A percentile compares a stretch with the other conserved stretches of the same genome.
These are phyloP conservation scores for Cystobasidium sp. DNA, from an alignment of 1,284 basidiomycete species.

Conservation along the genomic window DNA sequence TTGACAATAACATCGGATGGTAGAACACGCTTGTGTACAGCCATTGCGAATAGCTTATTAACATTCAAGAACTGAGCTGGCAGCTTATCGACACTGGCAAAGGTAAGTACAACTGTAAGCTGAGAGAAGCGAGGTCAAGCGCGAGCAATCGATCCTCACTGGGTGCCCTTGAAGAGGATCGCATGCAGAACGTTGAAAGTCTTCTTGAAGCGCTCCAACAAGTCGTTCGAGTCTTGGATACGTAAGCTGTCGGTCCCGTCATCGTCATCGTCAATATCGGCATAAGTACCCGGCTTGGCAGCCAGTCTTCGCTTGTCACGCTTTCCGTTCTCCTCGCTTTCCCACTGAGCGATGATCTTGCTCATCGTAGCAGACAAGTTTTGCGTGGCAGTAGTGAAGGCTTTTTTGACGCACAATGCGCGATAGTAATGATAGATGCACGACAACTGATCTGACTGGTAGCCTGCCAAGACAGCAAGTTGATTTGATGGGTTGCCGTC, in stretches of 20 bases:
- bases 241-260: not conserved
- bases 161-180: constrained; percentile 51
- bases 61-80: constrained; percentile 11
- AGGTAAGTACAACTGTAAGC: not conserved
- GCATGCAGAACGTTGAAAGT: constrained; percentile 68
- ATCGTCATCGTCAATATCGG: constrained; percentile 24
- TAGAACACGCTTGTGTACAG: constrained; percentile 72
- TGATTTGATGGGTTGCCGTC: constrained; percentile 87
- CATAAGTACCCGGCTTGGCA: constrained; percentile 26
- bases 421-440: constrained; percentile 87
- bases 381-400: constrained; percentile 83
- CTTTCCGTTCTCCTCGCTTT: constrained; percentile 17
- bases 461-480: constrained; percentile 87
- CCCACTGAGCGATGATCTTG: constrained; percentile 62
- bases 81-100: constrained; percentile 28
- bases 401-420: constrained; percentile 80
- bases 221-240: constrained; percentile 57
- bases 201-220: constrained; percentile 68
- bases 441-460: constrained; percentile 77
- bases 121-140: not conserved
- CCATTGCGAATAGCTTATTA: constrained; percentile 60
- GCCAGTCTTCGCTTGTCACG: constrained; percentile 21
- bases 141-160: constrained; percentile 4
- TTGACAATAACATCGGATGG: constrained; percentile 76
- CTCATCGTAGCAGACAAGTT: constrained; percentile 77